These are phyloP conservation scores for Globisporangium rhizosaccharum DNA, from an alignment of 352 stramenopile genomes.

Conservation along the genomic window DNA sequence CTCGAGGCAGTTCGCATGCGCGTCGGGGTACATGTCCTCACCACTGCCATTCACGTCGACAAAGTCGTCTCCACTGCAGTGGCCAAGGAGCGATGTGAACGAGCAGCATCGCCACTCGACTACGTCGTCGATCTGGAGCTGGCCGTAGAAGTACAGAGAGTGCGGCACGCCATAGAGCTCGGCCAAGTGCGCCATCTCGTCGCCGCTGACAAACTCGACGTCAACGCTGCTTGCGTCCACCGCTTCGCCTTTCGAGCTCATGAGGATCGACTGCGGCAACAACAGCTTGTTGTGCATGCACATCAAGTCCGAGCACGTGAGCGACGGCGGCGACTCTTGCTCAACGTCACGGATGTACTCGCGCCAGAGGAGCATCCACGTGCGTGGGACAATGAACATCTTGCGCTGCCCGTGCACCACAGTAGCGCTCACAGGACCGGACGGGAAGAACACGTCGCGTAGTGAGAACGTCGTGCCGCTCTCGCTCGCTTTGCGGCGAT, in stretches of 20 bases:
- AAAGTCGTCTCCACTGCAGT: neutral
- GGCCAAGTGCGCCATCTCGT: constrained; percentile 53
- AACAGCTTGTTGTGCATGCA: constrained; percentile 58
- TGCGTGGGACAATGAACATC: constrained; percentile 56
- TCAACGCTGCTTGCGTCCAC: constrained; percentile 40
- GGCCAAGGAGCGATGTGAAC: constrained; percentile 23
- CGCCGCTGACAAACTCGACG: constrained; percentile 52
- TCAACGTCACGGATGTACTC: constrained; percentile 74
- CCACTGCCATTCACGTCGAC: constrained; percentile 16
- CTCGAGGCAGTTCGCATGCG: constrained; percentile 30
- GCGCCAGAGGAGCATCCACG: constrained; percentile 60
- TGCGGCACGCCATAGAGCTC: constrained; percentile 54
- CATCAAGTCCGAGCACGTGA: constrained; percentile 29
- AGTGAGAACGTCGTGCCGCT: constrained; percentile 29
- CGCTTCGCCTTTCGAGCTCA: constrained; percentile 29
- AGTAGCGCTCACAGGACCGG: constrained; percentile 19
- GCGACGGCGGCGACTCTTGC: constrained; percentile 20
- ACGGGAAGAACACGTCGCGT: constrained; percentile 42
- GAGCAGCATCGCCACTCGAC: constrained; percentile 47
- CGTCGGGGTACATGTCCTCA: constrained; percentile 9
- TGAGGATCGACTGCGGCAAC: constrained; percentile 38
- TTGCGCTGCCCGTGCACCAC: constrained; percentile 11
- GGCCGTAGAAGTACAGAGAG: constrained; percentile 41
- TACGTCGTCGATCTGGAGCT: constrained; percentile 19
- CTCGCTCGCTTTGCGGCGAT: constrained; percentile 28